Percentiles rank a stretch among this genome's conserved stretches.
phyloP scores from a whole-genome alignment of 2,329 filamentous ascomycete species.

The Penicillium rolfsii region DNA sequence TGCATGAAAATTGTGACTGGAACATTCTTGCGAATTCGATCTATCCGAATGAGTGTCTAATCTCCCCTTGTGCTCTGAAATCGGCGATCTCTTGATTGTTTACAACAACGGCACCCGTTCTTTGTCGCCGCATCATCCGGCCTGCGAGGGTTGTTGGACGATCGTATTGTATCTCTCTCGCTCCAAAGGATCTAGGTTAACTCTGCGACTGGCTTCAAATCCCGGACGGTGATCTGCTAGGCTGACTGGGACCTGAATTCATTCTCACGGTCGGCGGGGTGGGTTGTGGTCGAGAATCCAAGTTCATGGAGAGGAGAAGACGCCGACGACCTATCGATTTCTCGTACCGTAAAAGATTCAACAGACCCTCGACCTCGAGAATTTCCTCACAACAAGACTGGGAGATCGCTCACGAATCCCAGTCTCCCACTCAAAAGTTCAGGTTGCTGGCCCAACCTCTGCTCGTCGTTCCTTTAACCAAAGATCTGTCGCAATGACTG shows the following conservation, averaged over 20 bases:
- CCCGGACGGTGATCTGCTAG: neutral
- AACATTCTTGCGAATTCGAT: neutral
- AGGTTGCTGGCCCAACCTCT: slow-evolving; percentile 31
- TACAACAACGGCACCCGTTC: neutral
- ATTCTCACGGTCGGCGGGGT: neutral
- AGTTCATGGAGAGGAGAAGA: slow-evolving; percentile 27
- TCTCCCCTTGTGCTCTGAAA: neutral
- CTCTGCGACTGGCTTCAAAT: too few relatives aligned
- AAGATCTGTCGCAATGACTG: slow-evolving; percentile 12
- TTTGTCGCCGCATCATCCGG: neutral
- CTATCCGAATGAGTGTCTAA: neutral
- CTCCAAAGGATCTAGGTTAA: neutral
- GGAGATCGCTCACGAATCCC: slow-evolving; percentile 3
- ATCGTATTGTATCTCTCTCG: neutral
- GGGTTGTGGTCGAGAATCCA: slow-evolving; percentile 8
- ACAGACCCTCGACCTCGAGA: neutral
- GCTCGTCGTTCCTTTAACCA: slow-evolving; percentile 26
- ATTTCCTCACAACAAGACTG: neutral
- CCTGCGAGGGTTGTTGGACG: neutral
- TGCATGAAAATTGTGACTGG: neutral
- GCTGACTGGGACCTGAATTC: neutral
- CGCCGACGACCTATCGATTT: slow-evolving; percentile 7
- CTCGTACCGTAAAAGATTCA: neutral
- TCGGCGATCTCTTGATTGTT: neutral
- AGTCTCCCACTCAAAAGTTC: neutral